A percentile compares a stretch with the other conserved stretches of the same genome.
Evolutionary conservation across 2,329 filamentous ascomycete species (phyloP).

Genomic region (Stemphylium beticola): DNA sequence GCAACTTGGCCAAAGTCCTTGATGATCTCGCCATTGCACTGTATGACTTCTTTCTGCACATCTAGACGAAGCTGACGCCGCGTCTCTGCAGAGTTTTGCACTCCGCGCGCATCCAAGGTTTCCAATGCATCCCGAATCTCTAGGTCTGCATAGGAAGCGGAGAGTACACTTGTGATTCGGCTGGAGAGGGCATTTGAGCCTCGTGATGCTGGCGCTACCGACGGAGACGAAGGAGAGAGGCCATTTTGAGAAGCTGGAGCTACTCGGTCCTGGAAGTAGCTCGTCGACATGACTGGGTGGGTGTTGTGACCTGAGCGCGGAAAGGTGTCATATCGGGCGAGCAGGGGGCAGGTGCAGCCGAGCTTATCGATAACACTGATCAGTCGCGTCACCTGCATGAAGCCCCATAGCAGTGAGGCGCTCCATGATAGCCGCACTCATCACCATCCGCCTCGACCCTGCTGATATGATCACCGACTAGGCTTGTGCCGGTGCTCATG

Average conservation of each 20-base stretch:
- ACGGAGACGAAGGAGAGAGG: constrained; percentile 36
- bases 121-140: constrained; percentile 86
- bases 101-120: constrained; percentile 73
- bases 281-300: constrained; percentile 35
- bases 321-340: constrained; percentile 22
- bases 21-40: constrained; percentile 89
- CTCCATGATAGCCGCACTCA: constrained; percentile 32
- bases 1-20: constrained; percentile 87
- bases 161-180: constrained; percentile 84
- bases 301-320: constrained; percentile 19
- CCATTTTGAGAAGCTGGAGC: constrained; percentile 36
- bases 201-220: constrained; percentile 29
- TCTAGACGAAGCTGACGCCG: constrained; percentile 80
- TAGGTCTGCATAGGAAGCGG: constrained; percentile 88
- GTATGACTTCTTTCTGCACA: constrained; percentile 89
- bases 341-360: constrained; percentile 28
- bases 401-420: constrained; percentile 16
- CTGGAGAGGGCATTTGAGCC: constrained; percentile 73
- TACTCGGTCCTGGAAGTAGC: constrained; percentile 42
- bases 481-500: constrained; percentile 26
- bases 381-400: constrained; percentile 34
- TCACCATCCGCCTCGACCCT: constrained; percentile 16
- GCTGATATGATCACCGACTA: constrained; percentile 28
- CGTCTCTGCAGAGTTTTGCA: constrained; percentile 77
- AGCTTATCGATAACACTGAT: constrained; percentile 40